Base-by-base conservation (phyloP, 768 basidiomycete species). In the Rubroboletus pulcherrimus region DNA sequence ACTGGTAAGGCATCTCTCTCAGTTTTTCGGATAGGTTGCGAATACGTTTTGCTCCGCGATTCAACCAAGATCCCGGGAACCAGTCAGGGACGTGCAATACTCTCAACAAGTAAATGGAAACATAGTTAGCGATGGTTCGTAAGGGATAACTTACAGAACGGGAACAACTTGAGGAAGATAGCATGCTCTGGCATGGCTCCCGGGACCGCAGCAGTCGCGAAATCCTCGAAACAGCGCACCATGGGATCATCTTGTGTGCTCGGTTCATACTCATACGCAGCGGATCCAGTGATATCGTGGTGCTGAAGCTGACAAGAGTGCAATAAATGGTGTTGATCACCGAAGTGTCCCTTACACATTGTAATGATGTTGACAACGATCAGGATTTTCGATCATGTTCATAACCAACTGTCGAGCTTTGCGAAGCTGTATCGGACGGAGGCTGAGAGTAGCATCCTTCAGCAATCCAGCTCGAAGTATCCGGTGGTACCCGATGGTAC, bases 61-160 rank as follows among this genome's bases (percentile, higher is more conserved):
- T 52, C 11, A 55, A 21, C 29, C 24, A 50, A 5, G 49, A 55
- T 29, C 49, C 54, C 3, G 35, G 42, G 26, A 50, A 34, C 65
- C 61, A 68, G 7, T 62, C 55, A 0, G 67, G 67, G 19, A 66
- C 11, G 29, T 62, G 39, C 55, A 63, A 61, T 29, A 69, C 66
- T 66, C 26, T 17, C 5, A 17, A 4, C 21, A 29, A 29, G 26
- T 10, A 44, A n/a, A 37, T 37, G 37, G 4, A 35, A 15, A 17
- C 3, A 26, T 29, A 26, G 9, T 3, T 8, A 10, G 43, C 8
- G 7, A 44, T 9, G 26, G 29, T n/a, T 29, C 12, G 10, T 10
- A 44, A 17, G 8, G 5, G 17, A 17, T 11, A 17, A 5, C 54
- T 34, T 14, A 54, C 56, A 15, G 21, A 57, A 58, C 1, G 54